Evolutionary conservation across 108 stramenopile genomes (phyloP).

Genomic region (Mediolabrus comicus): DNA sequence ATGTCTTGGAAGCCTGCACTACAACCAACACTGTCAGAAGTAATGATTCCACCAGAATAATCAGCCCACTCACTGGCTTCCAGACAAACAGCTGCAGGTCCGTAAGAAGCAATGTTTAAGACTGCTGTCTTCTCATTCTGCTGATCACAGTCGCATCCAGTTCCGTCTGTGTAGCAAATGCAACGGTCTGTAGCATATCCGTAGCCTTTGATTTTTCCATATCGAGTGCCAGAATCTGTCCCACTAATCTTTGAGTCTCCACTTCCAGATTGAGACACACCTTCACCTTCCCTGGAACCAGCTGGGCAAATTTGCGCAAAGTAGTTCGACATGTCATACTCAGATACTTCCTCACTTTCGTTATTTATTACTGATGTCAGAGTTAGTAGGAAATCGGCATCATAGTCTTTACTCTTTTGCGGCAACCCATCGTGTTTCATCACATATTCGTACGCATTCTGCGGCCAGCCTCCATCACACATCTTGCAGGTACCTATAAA

Average conservation of each 20-base stretch:
- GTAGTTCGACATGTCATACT: constrained; percentile 51
- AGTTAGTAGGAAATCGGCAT: constrained; percentile 63
- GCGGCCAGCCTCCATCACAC: constrained; percentile 89
- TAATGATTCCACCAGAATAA: constrained; percentile 85
- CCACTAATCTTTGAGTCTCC: constrained; percentile 32
- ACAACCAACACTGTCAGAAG: constrained; percentile 66
- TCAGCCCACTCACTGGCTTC: constrained; percentile 84
- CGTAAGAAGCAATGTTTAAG: constrained; percentile 79
- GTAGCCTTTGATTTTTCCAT: constrained; percentile 81
- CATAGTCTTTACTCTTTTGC: constrained; percentile 51
- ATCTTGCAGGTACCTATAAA: constrained; percentile 78
- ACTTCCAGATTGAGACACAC: constrained; percentile 23
- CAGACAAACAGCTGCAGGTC: constrained; percentile 84
- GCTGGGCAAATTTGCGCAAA: constrained; percentile 64
- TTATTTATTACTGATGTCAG: constrained; percentile 61
- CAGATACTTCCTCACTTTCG: constrained; percentile 41
- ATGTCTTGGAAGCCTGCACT: constrained; percentile 71
- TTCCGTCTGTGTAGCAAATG: constrained; percentile 83
- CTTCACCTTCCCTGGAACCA: constrained; percentile 31
- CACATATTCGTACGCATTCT: constrained; percentile 84
- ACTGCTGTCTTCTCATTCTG: constrained; percentile 83
- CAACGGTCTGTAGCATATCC: constrained; percentile 87
- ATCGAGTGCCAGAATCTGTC: constrained; percentile 40
- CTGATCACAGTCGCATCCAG: constrained; percentile 80
- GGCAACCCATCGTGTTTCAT: constrained; percentile 80